Conservation (phyloP, 345 rosid species). For the Carallia brachiata region DNA sequence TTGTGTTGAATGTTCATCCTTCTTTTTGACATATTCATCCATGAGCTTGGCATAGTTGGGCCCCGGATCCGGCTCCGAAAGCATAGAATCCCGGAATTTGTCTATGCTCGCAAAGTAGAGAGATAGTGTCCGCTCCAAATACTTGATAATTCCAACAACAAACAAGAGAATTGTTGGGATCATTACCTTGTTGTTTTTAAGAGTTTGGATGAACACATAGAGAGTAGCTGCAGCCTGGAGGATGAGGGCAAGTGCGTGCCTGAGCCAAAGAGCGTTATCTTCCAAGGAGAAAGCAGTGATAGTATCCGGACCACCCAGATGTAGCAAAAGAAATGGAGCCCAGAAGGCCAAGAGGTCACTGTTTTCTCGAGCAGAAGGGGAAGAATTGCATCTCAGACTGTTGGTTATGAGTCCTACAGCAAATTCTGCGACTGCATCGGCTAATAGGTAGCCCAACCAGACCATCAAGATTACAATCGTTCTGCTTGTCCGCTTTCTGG, state of each 20-base stretch:
- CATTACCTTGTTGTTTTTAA: constrained; percentile 27
- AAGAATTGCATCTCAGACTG: constrained; percentile 29
- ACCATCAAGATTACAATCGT: constrained; percentile 33
- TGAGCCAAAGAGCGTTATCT: no score
- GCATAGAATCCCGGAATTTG: constrained; percentile 54
- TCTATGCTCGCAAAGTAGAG: constrained; percentile 56
- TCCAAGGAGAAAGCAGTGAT: no score
- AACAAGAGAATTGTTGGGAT: constrained; percentile 41
- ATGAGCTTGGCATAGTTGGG: constrained; percentile 62
- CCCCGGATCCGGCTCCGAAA: constrained; percentile 54
- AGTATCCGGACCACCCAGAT: no score
- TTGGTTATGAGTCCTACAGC: constrained; percentile 56
- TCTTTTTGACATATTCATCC: constrained; percentile 53
- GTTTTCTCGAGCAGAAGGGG: constrained; percentile 1
- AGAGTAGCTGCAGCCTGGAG: constrained; percentile 41
- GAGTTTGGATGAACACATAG: constrained; percentile 43
- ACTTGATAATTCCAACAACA: constrained; percentile 52
- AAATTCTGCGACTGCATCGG: constrained; percentile 59
- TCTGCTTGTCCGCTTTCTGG: constrained; percentile 44
- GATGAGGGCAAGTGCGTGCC: constrained; percentile 18
- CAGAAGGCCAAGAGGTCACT: no score
- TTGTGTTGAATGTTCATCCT: constrained; percentile 38
- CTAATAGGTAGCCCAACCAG: constrained; percentile 59
- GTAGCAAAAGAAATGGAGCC: no score
- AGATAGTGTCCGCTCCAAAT: constrained; percentile 57